phyloP scores from a whole-genome alignment of 495 filamentous ascomycete species.

The Penicillium soppii region DNA sequence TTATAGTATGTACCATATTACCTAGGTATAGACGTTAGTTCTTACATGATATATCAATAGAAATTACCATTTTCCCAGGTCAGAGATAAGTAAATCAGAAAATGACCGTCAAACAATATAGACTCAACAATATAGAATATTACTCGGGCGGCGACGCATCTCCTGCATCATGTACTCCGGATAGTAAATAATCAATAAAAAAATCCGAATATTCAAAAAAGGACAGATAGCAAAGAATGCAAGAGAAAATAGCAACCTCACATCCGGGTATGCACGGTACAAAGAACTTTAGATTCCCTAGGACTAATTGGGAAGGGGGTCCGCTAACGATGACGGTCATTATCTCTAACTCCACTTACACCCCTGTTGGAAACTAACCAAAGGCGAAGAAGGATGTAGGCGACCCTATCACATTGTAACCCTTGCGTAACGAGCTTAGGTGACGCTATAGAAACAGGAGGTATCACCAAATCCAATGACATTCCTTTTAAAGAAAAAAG shows the following conservation, averaged over 20 bases:
- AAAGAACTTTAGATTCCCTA: slow-evolving; percentile 9
- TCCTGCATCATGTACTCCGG: slow-evolving; percentile 35
- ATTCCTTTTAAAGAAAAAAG: slow-evolving; percentile 16
- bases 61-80: too few species aligned
- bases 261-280: slow-evolving; percentile 26
- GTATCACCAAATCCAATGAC: not conserved
- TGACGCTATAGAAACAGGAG: slow-evolving; percentile 13
- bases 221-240: slow-evolving; percentile 6
- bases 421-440: slow-evolving; percentile 41
- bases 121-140: not conserved
- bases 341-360: slow-evolving; percentile 18
- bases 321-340: slow-evolving; percentile 21
- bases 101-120: too few species aligned
- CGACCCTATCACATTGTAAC: slow-evolving; percentile 35
- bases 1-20: too few species aligned
- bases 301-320: slow-evolving; percentile 16
- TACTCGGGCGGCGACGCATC: slow-evolving; percentile 29
- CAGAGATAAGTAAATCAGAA: too few species aligned
- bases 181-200: slow-evolving; percentile 10
- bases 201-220: not conserved
- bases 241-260: slow-evolving; percentile 18
- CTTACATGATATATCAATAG: too few species aligned
- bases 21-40: too few species aligned
- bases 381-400: slow-evolving; percentile 16
- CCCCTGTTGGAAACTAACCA: slow-evolving; percentile 18